Evolutionary conservation across 345 rosid genomes (phyloP).

Genomic region (Gossypium thurberi): DNA sequence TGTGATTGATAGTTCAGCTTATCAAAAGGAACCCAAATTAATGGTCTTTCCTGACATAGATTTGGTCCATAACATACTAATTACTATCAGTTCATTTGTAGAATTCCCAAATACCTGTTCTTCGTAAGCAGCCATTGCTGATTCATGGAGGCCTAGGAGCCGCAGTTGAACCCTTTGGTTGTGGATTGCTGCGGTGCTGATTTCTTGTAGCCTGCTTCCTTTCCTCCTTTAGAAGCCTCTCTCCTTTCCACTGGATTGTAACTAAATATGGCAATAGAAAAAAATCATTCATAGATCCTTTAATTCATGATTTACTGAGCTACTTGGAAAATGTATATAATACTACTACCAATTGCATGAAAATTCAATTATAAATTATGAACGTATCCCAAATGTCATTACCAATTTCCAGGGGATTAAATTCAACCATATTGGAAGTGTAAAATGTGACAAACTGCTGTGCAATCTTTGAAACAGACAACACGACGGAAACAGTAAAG

Average conservation of each 20-base stretch:
- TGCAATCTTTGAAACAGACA: too few species aligned
- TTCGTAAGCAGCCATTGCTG: constrained; percentile 61
- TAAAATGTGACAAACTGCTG: too few species aligned
- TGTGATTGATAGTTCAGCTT: too few species aligned
- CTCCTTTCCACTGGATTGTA: constrained; percentile 89
- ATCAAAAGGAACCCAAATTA: too few species aligned
- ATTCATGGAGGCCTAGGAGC: constrained; percentile 49
- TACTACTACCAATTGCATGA: too few species aligned
- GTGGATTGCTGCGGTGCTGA: constrained; percentile 52
- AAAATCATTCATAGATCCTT: not conserved
- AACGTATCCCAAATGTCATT: too few species aligned
- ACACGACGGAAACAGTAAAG: not conserved
- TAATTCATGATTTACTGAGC: not conserved
- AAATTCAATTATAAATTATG: too few species aligned
- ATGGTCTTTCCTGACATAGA: too few species aligned
- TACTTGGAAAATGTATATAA: not conserved
- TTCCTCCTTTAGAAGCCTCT: constrained; percentile 84
- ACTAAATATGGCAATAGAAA: constrained; percentile 23
- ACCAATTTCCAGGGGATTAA: too few species aligned
- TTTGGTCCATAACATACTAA: too few species aligned
- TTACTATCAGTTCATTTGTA: not conserved
- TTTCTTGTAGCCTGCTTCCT: constrained; percentile 63
- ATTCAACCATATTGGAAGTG: too few species aligned
- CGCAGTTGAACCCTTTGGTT: constrained; percentile 41
- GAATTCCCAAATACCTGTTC: constrained; percentile 45